These are phyloP conservation scores for Erythrobasidium yunnanense DNA, from an alignment of 768 basidiomycete genomes.

Conservation along the genomic window DNA sequence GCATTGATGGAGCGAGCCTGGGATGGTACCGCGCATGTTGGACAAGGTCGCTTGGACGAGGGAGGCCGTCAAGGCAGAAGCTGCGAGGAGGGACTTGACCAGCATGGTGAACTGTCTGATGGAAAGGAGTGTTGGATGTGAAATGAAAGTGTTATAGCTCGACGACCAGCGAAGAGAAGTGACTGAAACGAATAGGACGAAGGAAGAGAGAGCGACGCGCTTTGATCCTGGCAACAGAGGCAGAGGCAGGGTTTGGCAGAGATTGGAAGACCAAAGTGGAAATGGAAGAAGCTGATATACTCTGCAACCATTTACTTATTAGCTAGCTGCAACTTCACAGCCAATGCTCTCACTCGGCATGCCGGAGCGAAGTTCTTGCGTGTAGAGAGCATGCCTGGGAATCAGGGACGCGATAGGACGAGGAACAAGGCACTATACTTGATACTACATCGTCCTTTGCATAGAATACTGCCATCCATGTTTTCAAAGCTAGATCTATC, in stretches of 20 bases:
- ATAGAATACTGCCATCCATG: too few relatives aligned
- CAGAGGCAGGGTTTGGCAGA: neutral
- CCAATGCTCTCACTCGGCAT: neutral
- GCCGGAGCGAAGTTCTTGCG: too few relatives aligned
- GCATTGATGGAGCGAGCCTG: slow-evolving; percentile 31
- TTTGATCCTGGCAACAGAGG: neutral
- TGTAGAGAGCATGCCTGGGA: too few relatives aligned
- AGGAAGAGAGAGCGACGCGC: neutral
- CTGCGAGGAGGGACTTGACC: neutral
- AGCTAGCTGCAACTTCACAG: neutral
- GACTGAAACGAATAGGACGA: neutral
- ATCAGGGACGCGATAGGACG: too few relatives aligned
- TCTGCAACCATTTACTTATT: neutral
- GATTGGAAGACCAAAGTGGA: neutral
- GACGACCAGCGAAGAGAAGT: neutral
- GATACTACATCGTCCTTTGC: too few relatives aligned
- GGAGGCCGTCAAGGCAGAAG: neutral
- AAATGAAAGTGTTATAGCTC: neutral
- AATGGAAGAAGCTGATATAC: neutral
- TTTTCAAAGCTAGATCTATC: too few relatives aligned
- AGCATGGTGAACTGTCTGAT: slow-evolving; percentile 15
- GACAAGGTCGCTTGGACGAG: slow-evolving; percentile 2
- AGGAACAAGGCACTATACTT: too few relatives aligned
- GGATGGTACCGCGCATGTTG: slow-evolving; percentile 17
- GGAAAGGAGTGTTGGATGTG: neutral